phyloP scores from a whole-genome alignment of 495 filamentous ascomycete genomes.

The Diplogelasinospora grovesii region DNA sequence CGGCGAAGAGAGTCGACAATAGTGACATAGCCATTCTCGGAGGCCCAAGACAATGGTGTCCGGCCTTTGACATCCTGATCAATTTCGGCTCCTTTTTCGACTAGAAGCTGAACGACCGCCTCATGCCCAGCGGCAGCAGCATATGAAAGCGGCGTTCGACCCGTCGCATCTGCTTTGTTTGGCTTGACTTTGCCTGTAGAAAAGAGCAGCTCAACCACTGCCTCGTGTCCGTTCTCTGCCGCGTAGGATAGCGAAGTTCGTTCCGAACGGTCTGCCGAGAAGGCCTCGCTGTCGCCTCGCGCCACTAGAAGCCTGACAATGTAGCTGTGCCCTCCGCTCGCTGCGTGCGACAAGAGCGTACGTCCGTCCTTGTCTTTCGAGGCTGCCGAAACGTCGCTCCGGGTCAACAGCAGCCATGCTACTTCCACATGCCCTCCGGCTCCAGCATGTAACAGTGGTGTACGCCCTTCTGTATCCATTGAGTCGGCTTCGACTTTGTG shows the following conservation, averaged over 20 bases:
- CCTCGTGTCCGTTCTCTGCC: background rate
- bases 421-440: conserved; percentile 29
- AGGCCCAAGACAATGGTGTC: background rate
- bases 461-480: conserved; percentile 12
- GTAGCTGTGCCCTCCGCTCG: background rate
- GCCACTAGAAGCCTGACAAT: background rate
- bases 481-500: background rate
- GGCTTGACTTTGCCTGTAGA: too few relatives aligned
- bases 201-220: background rate
- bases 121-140: background rate
- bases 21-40: background rate
- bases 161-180: too few relatives aligned
- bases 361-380: conserved; percentile 4
- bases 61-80: too few relatives aligned
- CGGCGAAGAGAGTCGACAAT: too few relatives aligned
- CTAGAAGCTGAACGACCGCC: background rate
- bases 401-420: conserved; percentile 16
- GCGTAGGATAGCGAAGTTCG: too few relatives aligned
- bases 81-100: background rate
- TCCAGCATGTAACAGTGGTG: conserved; percentile 34
- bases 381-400: background rate
- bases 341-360: conserved; percentile 22
- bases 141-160: too few relatives aligned
- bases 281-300: too few relatives aligned
- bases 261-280: too few relatives aligned